Conservation (phyloP, 1,284 basidiomycete genomes). For the Violaceomyces palustris region DNA sequence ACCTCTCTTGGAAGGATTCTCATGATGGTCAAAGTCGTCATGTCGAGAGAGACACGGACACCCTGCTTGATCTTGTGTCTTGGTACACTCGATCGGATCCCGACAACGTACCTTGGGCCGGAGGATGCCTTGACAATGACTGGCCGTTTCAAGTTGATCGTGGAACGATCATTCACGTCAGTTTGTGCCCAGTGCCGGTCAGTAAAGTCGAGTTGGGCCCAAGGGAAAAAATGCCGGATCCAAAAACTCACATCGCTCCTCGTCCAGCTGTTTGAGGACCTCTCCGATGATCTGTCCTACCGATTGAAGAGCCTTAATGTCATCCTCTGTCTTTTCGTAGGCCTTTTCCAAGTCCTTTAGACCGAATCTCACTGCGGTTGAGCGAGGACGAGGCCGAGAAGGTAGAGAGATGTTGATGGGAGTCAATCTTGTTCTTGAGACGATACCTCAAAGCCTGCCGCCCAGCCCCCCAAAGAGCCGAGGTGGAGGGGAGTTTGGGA, state of each 20-base stretch:
- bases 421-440: too few relatives aligned
- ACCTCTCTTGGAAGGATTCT: slow-evolving; percentile 89
- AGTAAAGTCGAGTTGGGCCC: too few relatives aligned
- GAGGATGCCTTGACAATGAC: slow-evolving; percentile 99
- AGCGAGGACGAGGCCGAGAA: too few relatives aligned
- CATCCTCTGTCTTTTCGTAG: slow-evolving; percentile 94
- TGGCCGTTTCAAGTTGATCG: slow-evolving; percentile 55
- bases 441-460: background rate
- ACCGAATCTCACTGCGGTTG: slow-evolving; percentile 36
- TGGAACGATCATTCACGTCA: too few relatives aligned
- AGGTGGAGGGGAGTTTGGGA: background rate
- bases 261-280: slow-evolving; percentile 96
- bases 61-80: slow-evolving; percentile 86
- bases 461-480: background rate
- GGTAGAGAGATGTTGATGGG: too few relatives aligned
- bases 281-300: slow-evolving; percentile 99
- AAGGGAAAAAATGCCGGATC: background rate
- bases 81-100: slow-evolving; percentile 87
- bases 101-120: slow-evolving; percentile 98
- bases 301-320: slow-evolving; percentile 97
- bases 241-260: slow-evolving; percentile 77
- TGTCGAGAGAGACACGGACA: slow-evolving; percentile 93
- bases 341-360: slow-evolving; percentile 76
- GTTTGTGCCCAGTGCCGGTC: too few relatives aligned
- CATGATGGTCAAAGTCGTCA: slow-evolving; percentile 99